Evolutionary conservation across 1,139 yeast genomes (phyloP).

Genomic region (Scheffersomyces insectosa): DNA sequence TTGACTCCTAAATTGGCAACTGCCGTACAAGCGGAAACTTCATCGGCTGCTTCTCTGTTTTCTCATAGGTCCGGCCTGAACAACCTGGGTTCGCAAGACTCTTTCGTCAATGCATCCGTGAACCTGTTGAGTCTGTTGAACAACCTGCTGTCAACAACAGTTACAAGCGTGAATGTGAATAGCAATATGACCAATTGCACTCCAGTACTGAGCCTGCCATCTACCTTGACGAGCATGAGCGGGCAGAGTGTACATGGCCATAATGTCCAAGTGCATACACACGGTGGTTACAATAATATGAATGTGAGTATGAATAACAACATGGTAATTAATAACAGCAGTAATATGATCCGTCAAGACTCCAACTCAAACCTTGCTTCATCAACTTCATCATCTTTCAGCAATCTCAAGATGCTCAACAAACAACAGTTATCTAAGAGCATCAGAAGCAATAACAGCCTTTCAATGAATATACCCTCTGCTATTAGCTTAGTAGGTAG

Average conservation of each 20-base stretch:
- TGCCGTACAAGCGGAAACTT: constrained; percentile 1
- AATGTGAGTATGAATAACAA: too few relatives aligned
- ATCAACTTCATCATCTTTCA: constrained; percentile 6
- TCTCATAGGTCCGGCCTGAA: constrained; percentile 5
- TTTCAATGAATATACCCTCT: too few relatives aligned
- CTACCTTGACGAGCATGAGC: too few relatives aligned
- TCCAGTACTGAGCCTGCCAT: too few relatives aligned
- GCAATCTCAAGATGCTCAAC: constrained; percentile 20
- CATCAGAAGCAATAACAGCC: constrained; percentile 23
- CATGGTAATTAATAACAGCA: too few relatives aligned
- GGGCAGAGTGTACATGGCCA: too few relatives aligned
- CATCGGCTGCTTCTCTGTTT: constrained; percentile 3
- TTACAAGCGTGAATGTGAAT: constrained; percentile 1
- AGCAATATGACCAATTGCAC: too few relatives aligned
- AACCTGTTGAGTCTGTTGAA: constrained; percentile 6
- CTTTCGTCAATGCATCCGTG: constrained; percentile 5
- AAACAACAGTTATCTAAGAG: constrained; percentile 25
- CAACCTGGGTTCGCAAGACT: constrained; percentile 6
- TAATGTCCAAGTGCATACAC: too few relatives aligned
- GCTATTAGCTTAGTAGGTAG: too few relatives aligned
- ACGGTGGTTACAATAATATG: too few relatives aligned
- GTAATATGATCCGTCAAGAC: too few relatives aligned
- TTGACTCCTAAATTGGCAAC: background rate
- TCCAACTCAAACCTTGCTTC: background rate
- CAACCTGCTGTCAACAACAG: constrained; percentile 2